phyloP scores from a whole-genome alignment of 2,329 filamentous ascomycete genomes.

The Sclerotiophoma versabilis region DNA sequence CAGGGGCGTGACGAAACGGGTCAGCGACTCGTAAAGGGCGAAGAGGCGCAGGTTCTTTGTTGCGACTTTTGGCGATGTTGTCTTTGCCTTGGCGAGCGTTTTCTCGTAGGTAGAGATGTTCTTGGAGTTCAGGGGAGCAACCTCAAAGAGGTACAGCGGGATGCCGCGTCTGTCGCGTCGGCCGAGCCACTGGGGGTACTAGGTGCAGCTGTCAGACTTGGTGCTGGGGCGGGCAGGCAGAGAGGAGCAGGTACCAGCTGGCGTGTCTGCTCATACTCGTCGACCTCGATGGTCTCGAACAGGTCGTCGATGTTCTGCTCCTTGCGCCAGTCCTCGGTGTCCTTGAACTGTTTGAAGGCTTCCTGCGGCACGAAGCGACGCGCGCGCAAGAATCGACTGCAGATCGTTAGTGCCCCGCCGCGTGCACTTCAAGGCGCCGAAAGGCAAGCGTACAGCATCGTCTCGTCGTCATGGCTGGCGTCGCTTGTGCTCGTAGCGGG shows the following conservation, averaged over 20 bases:
- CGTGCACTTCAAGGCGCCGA: background rate
- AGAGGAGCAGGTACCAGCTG: constrained; percentile 66
- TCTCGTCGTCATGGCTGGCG: constrained; percentile 75
- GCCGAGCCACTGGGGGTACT: constrained; percentile 96
- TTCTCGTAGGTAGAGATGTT: constrained; percentile 81
- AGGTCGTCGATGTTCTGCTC: constrained; percentile 79
- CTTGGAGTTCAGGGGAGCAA: constrained; percentile 82
- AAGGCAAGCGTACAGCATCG: constrained; percentile 65
- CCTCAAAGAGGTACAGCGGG: constrained; percentile 89
- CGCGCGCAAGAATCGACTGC: constrained; percentile 83
- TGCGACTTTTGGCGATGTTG: constrained; percentile 69
- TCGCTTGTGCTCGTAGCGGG: constrained; percentile 50
- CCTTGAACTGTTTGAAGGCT: constrained; percentile 82
- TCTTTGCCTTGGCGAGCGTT: constrained; percentile 61
- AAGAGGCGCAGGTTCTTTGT: constrained; percentile 85
- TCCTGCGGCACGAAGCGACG: constrained; percentile 80
- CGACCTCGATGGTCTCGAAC: constrained; percentile 85
- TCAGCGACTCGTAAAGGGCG: constrained; percentile 91
- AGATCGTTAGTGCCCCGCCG: constrained; percentile 35
- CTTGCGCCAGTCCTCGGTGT: constrained; percentile 86
- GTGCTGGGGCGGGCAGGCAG: background rate
- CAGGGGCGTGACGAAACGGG: constrained; percentile 83
- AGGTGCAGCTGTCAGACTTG: constrained; percentile 29
- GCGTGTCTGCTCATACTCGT: constrained; percentile 81
- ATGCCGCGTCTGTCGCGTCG: constrained; percentile 89